These are phyloP conservation scores for Austroboletus novae-zelandiae DNA, from an alignment of 1,284 basidiomycete species.

Conservation along the genomic window DNA sequence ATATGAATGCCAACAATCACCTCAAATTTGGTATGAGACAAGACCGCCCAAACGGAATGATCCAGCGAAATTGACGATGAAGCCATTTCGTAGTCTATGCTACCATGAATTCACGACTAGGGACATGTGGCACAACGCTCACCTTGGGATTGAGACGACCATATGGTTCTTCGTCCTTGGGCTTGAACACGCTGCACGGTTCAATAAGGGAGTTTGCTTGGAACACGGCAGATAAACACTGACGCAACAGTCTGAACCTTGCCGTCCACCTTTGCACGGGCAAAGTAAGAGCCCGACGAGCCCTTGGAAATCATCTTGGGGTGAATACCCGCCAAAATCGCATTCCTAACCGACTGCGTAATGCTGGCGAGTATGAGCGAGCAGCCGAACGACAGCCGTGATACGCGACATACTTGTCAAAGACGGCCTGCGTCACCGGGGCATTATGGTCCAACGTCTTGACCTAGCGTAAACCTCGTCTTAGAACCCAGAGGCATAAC, in stretches of 20 bases:
- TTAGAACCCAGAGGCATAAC: constrained; percentile 1
- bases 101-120: constrained; percentile 4
- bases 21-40: constrained; percentile 86
- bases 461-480: constrained; percentile 35
- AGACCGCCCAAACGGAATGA: constrained; percentile 81
- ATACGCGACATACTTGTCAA: constrained; percentile 53
- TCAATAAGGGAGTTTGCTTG: constrained; percentile 1
- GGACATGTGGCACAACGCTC: background rate
- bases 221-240: constrained; percentile 28
- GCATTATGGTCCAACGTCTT: constrained; percentile 78
- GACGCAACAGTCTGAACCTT: constrained; percentile 76
- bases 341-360: constrained; percentile 61
- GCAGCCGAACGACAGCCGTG: background rate
- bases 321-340: constrained; percentile 75
- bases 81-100: constrained; percentile 85
- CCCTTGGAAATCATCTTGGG: constrained; percentile 88
- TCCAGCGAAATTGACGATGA: constrained; percentile 81
- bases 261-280: constrained; percentile 69
- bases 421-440: constrained; percentile 71
- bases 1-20: constrained; percentile 33
- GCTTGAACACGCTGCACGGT: constrained; percentile 74
- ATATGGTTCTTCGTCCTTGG: constrained; percentile 88
- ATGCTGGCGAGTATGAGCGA: constrained; percentile 41
- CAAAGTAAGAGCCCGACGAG: constrained; percentile 86
- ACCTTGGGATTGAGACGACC: constrained; percentile 82